Base-by-base conservation (phyloP, 768 basidiomycete species). In the Boletellus ananas region DNA sequence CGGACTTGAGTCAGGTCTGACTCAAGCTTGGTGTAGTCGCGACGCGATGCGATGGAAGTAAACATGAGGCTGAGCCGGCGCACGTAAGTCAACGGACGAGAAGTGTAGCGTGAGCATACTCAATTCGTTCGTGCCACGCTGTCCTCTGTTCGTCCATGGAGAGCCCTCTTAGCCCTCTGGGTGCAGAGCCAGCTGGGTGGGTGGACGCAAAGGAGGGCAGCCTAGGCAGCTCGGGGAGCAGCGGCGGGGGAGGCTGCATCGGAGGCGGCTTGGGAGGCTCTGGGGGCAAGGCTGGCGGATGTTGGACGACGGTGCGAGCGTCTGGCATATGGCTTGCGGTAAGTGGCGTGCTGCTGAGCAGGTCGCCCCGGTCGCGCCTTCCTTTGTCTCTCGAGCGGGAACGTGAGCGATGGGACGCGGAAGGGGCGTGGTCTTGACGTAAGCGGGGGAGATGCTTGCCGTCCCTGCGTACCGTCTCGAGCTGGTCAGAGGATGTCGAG, bases 121-220 rank as follows among this genome's bases (percentile, higher is more conserved):
- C 67, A 33, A 77, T 63, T 23, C 74, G 73, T 34, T 70, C 65
- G 33, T 68, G 61, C 74, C 74, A 76, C 37, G 66, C 57, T 21
- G 50, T 55, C n/a, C 62, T 63, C 41, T 69, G 72, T 43, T 76
- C 72, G 4, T 70, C 71, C 18, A 61, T 31, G n/a, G 72, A 61
- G 17, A 65, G 35, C 11, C 58, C 63, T 42, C 63, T 65, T 16
- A 38, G 13, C 21, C 49, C 50, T 41, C 27, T 58, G 20, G 50
- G n/a, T 25, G 29, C 8, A 10, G 43, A 34, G 45, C 33, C 34
- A 13, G 47, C 17, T 25, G 43, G 35, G 14, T 58, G 60, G 17
- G 35, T 38, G 17, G 50, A 58, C 35, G 20, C 49, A 41, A 66
- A 65, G 21, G 59, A 33, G 0, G 62, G 66, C 6, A 47, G 6